Evolutionary conservation across 1,284 basidiomycete species (phyloP).

Genomic region (Mycosarcoma mackinlayi): DNA sequence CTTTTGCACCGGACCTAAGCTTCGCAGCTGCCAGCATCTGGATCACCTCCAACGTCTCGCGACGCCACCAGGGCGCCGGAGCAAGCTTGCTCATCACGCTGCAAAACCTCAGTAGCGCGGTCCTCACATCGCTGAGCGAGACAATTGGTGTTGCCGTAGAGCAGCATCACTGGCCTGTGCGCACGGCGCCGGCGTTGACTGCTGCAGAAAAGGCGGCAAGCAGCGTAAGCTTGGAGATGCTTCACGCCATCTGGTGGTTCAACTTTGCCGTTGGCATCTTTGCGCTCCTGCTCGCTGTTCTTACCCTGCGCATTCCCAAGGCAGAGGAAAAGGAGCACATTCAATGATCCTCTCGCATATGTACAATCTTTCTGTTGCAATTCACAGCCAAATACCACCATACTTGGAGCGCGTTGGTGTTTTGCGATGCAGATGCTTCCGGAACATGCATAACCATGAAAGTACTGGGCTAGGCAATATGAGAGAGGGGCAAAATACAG

Average conservation of each 20-base stretch:
- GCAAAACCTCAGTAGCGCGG: conserved; percentile 38
- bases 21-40: conserved; percentile 46
- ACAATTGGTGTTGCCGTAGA: conserved; percentile 26
- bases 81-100: conserved; percentile 37
- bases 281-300: conserved; percentile 11
- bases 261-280: conserved; percentile 25
- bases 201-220: too few relatives aligned
- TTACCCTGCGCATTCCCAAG: conserved; percentile 38
- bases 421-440: too few relatives aligned
- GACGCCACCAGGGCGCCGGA: conserved; percentile 39
- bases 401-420: too few relatives aligned
- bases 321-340: conserved; percentile 29
- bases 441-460: too few relatives aligned
- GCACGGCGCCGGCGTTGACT: too few relatives aligned
- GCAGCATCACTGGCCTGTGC: background rate
- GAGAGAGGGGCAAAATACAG: too few relatives aligned
- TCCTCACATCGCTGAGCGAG: conserved; percentile 34
- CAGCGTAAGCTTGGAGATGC: background rate
- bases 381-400: too few relatives aligned
- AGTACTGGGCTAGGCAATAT: too few relatives aligned
- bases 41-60: conserved; percentile 28
- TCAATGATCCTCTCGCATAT: background rate
- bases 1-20: conserved; percentile 30
- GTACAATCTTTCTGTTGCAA: too few relatives aligned
- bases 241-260: conserved; percentile 30